These are phyloP conservation scores for Penicillium digitatum DNA, from an alignment of 2,329 filamentous ascomycete species.

Conservation along the genomic window DNA sequence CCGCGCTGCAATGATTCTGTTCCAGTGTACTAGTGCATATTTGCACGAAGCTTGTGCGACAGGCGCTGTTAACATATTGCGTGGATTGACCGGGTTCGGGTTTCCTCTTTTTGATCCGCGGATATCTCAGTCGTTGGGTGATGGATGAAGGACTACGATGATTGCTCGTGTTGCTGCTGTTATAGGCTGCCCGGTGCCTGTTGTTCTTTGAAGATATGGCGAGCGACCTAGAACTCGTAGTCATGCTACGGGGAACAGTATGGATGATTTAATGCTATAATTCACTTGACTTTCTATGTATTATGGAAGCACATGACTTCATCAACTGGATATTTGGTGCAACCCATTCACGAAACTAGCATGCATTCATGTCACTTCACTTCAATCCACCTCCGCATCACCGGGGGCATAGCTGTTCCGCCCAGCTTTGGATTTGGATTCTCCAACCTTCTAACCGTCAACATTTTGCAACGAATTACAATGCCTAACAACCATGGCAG, in stretches of 20 bases:
- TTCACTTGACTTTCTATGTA: neutral
- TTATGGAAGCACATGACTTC: neutral
- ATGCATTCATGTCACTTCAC: neutral
- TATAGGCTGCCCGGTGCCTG: constrained; percentile 37
- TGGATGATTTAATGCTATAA: neutral
- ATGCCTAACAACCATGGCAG: constrained; percentile 43
- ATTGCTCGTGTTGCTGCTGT: constrained; percentile 41
- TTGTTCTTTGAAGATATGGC: constrained; percentile 46
- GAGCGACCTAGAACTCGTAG: neutral
- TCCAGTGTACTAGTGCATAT: constrained; percentile 36
- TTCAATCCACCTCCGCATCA: neutral
- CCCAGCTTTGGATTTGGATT: neutral
- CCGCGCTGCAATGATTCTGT: constrained; percentile 37
- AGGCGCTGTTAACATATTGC: constrained; percentile 46
- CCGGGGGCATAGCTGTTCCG: neutral
- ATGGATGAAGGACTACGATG: constrained; percentile 44
- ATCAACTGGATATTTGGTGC: neutral
- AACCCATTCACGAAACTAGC: neutral
- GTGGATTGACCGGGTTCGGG: constrained; percentile 46
- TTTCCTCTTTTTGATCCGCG: constrained; percentile 50
- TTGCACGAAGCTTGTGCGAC: constrained; percentile 42
- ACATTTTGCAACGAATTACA: neutral
- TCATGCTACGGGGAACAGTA: neutral
- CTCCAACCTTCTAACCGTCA: neutral
- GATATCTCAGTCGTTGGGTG: constrained; percentile 35